phyloP scores from a whole-genome alignment of 2,329 filamentous ascomycete genomes.

The Colletotrichum eleusines region DNA sequence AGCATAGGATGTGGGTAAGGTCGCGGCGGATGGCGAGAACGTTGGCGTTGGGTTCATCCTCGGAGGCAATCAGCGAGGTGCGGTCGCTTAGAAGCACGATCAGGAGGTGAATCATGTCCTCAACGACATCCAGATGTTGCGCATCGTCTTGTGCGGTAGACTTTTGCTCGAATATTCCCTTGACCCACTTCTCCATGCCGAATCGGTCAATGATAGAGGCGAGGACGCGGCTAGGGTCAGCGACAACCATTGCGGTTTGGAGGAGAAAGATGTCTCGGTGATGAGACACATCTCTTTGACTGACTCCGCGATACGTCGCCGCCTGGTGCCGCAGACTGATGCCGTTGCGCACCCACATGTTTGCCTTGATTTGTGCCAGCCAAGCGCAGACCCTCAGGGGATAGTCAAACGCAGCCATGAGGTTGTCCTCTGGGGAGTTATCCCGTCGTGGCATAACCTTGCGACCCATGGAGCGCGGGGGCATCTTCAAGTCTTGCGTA shows the following conservation, averaged over 20 bases:
- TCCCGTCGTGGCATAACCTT: conserved; percentile 68
- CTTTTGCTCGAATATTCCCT: conserved; percentile 80
- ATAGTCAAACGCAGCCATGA: conserved; percentile 91
- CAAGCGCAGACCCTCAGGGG: conserved; percentile 94
- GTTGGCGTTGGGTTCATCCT: conserved; percentile 74
- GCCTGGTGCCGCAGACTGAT: conserved; percentile 96
- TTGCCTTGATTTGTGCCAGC: conserved; percentile 97
- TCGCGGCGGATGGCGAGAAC: conserved; percentile 84
- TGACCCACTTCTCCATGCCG: conserved; percentile 88
- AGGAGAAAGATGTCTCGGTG: conserved; percentile 95
- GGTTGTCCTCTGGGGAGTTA: conserved; percentile 78
- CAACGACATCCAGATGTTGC: conserved; percentile 92
- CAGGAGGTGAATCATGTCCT: conserved; percentile 94
- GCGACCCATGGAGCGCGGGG: conserved; percentile 71
- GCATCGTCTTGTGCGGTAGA: conserved; percentile 83
- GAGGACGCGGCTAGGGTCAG: conserved; percentile 84
- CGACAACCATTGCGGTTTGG: conserved; percentile 90
- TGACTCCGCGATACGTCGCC: conserved; percentile 90
- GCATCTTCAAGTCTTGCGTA: conserved; percentile 75
- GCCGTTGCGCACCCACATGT: conserved; percentile 98
- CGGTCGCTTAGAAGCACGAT: conserved; percentile 93
- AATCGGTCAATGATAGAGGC: conserved; percentile 93
- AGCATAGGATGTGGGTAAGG: conserved; percentile 93
- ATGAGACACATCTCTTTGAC: conserved; percentile 90
- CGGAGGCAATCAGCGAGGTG: conserved; percentile 78